phyloP scores from a whole-genome alignment of 441 rosid species.

The Kokia cookei region DNA sequence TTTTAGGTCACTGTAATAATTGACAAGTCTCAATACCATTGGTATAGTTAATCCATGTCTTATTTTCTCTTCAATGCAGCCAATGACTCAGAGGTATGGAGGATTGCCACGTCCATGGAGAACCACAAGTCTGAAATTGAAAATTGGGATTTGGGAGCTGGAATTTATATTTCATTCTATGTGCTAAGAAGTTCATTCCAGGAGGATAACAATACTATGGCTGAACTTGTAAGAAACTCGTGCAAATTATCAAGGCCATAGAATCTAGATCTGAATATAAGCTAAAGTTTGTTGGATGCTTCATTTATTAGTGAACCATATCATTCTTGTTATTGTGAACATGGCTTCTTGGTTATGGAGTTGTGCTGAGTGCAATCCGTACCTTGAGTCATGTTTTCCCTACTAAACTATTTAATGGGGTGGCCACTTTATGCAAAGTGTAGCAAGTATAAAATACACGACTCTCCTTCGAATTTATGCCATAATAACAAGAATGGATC shows the following conservation, averaged over 20 bases:
- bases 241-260: background rate
- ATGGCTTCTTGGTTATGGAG: background rate
- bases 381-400: background rate
- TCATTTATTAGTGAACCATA: background rate
- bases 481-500: background rate
- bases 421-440: background rate
- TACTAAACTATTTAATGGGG: background rate
- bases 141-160: conserved; percentile 97
- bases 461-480: background rate
- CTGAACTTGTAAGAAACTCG: conserved; percentile 48
- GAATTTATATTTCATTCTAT: conserved; percentile 72
- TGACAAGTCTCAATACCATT: background rate
- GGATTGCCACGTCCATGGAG: conserved; percentile 77
- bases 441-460: background rate
- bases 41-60: background rate
- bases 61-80: conserved; percentile 38
- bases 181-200: conserved; percentile 54
- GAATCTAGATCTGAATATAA: background rate
- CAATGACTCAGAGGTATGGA: conserved; percentile 73
- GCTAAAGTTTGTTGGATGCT: conserved; percentile 1
- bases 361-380: conserved; percentile 1
- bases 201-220: conserved; percentile 43
- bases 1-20: background rate
- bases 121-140: conserved; percentile 89
- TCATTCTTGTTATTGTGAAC: background rate